Evolutionary conservation across 176 grass and related monocot species (phyloP).

Genomic region (Juncus effusus): DNA sequence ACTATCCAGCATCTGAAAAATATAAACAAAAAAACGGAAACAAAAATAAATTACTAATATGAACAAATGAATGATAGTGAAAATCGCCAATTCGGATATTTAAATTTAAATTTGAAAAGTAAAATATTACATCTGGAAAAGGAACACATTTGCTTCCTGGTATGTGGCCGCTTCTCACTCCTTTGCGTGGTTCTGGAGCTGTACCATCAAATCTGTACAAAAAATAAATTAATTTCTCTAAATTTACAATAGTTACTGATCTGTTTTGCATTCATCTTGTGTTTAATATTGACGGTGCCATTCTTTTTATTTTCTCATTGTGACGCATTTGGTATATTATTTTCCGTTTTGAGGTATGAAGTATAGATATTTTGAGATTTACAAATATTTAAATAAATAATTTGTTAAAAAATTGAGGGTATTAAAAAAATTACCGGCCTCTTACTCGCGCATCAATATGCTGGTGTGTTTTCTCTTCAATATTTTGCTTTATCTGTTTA

Average conservation of each 20-base stretch:
- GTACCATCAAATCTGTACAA: conserved; percentile 77
- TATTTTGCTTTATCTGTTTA: conserved; percentile 62
- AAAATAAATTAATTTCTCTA: background rate
- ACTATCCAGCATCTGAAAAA: conserved; percentile 73
- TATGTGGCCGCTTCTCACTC: conserved; percentile 84
- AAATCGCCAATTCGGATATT: background rate
- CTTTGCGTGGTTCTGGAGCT: conserved; percentile 80
- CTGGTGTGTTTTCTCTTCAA: conserved; percentile 52
- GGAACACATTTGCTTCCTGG: conserved; percentile 74
- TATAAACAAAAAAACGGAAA: conserved; percentile 19
- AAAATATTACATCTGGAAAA: conserved; percentile 51
- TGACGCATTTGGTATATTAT: background rate
- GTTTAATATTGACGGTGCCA: background rate
- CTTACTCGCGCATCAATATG: conserved; percentile 64
- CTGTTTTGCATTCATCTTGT: background rate
- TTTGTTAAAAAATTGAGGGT: no score
- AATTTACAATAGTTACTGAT: background rate
- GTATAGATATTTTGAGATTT: background rate
- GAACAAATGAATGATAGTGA: no score
- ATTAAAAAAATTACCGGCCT: conserved; percentile 46
- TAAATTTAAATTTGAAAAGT: conserved; percentile 23
- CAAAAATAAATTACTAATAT: background rate
- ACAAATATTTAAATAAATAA: no score
- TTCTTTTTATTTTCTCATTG: no score
- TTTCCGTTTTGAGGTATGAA: background rate